These are phyloP conservation scores for Suillus hirtellus DNA, from an alignment of 768 basidiomycete genomes.

Conservation along the genomic window DNA sequence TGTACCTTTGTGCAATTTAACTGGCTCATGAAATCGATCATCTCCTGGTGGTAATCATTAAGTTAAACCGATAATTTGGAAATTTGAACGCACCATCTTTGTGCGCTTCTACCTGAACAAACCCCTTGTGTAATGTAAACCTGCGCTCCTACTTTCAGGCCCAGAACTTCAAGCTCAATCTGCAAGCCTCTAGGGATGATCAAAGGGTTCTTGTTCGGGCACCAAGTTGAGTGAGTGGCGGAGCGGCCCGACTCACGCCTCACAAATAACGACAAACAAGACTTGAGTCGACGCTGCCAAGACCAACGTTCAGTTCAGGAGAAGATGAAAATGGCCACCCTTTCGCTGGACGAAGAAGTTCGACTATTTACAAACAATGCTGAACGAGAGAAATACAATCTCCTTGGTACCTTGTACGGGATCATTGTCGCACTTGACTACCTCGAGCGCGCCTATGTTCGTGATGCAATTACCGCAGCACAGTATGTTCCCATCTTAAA, in stretches of 20 bases:
- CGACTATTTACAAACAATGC: constrained; percentile 84
- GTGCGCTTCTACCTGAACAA: not conserved
- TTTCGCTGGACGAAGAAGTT: constrained; percentile 89
- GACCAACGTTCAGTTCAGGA: not conserved
- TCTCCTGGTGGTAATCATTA: no score
- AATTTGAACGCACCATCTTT: not conserved
- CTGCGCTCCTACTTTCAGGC: not conserved
- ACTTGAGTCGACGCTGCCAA: not conserved
- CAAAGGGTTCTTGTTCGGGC: not conserved
- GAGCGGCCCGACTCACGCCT: not conserved
- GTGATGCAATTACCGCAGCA: constrained; percentile 86
- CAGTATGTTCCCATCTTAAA: constrained; percentile 63
- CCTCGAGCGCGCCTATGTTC: constrained; percentile 92
- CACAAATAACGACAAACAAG: not conserved
- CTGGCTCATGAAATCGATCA: not conserved
- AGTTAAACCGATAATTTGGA: not conserved
- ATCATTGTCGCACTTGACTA: constrained; percentile 92
- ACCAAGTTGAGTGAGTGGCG: no score
- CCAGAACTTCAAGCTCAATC: not conserved
- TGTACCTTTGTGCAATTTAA: constrained; percentile 2
- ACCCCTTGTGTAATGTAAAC: not conserved
- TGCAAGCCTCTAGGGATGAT: not conserved
- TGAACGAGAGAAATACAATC: constrained; percentile 86
- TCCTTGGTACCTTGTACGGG: constrained; percentile 86
- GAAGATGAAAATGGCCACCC: constrained; percentile 33